Conservation (phyloP, 1,139 yeast species). For the Kodamaea fungicola region DNA sequence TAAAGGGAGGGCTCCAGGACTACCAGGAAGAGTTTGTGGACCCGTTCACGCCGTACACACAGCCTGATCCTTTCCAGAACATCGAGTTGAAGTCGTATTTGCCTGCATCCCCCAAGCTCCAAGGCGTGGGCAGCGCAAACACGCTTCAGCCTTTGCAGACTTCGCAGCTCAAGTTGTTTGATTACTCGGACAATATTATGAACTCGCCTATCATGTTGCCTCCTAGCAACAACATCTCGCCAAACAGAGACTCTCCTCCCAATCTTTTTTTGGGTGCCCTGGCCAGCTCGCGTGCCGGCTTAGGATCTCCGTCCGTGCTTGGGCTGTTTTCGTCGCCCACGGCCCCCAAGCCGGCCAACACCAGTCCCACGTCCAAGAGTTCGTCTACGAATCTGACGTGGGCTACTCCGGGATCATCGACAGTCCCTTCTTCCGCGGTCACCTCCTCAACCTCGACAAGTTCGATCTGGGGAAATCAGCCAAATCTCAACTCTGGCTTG, state of each 20-base stretch:
- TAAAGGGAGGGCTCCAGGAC: not conserved
- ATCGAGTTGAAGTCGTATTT: conserved; percentile 17
- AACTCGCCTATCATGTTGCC: conserved; percentile 19
- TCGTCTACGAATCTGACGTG: conserved; percentile 1
- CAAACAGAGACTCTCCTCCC: conserved; percentile 24
- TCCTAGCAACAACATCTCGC: conserved; percentile 12
- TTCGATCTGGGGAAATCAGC: conserved; percentile 15
- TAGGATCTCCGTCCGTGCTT: conserved; percentile 1
- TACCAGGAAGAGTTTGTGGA: not conserved
- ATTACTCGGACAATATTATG: conserved; percentile 12
- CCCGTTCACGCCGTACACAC: conserved; percentile 3
- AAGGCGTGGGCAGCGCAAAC: conserved; percentile 2
- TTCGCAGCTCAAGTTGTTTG: conserved; percentile 18
- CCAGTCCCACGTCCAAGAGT: conserved; percentile 4
- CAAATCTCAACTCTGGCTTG: conserved; percentile 9
- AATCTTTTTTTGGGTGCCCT: conserved; percentile 20
- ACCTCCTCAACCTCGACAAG: conserved; percentile 2
- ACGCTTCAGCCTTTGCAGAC: conserved; percentile 5
- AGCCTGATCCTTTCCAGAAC: too few species aligned
- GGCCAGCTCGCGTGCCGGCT: conserved; percentile 4
- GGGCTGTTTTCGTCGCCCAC: not conserved
- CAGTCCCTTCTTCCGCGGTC: not conserved
- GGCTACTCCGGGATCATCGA: not conserved
- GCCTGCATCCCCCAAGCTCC: conserved; percentile 18
- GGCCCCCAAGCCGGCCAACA: conserved; percentile 1